Evolutionary conservation across 306 rosid species (phyloP).

Genomic region (Castanea crenata): DNA sequence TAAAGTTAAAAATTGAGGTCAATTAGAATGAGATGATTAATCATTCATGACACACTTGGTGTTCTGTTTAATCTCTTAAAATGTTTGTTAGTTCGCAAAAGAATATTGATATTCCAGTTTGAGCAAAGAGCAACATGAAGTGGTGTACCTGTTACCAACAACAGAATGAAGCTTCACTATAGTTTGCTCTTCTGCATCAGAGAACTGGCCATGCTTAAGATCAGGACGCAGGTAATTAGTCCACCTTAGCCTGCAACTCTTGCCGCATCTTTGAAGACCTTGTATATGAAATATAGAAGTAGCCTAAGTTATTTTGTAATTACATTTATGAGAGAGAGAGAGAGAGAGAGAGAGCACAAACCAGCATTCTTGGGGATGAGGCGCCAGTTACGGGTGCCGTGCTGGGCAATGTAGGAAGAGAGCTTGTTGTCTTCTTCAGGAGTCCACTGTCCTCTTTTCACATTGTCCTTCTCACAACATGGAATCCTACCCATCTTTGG

Average conservation of each 20-base stretch:
- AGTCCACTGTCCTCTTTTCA: slow-evolving; percentile 90
- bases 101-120: not conserved
- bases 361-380: slow-evolving; percentile 67
- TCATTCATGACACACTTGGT: not conserved
- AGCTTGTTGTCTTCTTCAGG: slow-evolving; percentile 95
- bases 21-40: too few species aligned
- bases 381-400: slow-evolving; percentile 65
- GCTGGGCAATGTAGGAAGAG: slow-evolving; percentile 70
- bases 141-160: slow-evolving; percentile 73
- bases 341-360: slow-evolving; percentile 5
- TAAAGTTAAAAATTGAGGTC: not conserved
- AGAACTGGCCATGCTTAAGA: slow-evolving; percentile 87
- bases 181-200: slow-evolving; percentile 78
- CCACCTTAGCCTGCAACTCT: slow-evolving; percentile 90
- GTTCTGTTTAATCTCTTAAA: not conserved
- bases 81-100: not conserved
- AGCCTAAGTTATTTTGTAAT: not conserved
- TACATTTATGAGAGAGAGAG: not conserved
- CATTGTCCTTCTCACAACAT: slow-evolving; percentile 82
- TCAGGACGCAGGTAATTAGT: slow-evolving; percentile 90
- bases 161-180: slow-evolving; percentile 90
- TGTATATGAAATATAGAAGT: not conserved
- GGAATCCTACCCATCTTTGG: slow-evolving; percentile 83
- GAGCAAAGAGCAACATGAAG: not conserved
- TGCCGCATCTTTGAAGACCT: slow-evolving; percentile 92